Evolutionary conservation across 106 monocot genomes (phyloP), one percentile per base, ranked within the genome.

Genomic region (Dactylorhiza incarnata): DNA sequence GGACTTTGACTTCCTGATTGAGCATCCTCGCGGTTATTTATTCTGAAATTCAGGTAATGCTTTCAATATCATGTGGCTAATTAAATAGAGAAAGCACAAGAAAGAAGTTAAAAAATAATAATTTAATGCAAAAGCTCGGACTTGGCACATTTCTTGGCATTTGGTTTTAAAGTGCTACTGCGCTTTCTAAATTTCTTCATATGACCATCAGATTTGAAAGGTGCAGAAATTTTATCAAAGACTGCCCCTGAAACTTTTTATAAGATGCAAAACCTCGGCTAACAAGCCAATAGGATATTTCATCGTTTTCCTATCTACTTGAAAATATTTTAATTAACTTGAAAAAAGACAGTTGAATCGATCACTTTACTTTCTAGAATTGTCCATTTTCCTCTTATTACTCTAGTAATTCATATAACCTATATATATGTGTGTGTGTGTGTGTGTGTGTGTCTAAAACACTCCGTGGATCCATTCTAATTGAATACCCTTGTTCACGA

Each of bases 1-100:
- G 87, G 77, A 74, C 86, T 85, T 82, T 85, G 79, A 47, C 51
- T 87, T 73, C 90, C 91, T 61, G 53, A 22, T 73, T 84, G 87
- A 74, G 81, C 74, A 81, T 91, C 91, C 56, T 99, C 94, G 26
- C 87, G 83, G 20, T 75, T 70, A 78, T 19, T 89, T 74, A 82
- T 22, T 77, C 91, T 91, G 77, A 14, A 75, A 65, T 65, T 65
- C 29, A 29, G 12, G 29, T 49, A 85, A 4, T 13, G 74, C 25
- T 13, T 65, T 29, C 29, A 29, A 9, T 12, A 54, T 4, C 17
- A n/a, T 16, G 56, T 72, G 20, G 5, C 45, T 8, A 44, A 68
- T 71, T 5, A 10, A 71, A 46, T 71, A 48, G 15, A 19, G 3
- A 46, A 71, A 20, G 17, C 9, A 15, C n/a, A 71, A 48, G 20